phyloP scores from a whole-genome alignment of 176 grass and related monocot genomes.

The Neostapfia colusana region DNA sequence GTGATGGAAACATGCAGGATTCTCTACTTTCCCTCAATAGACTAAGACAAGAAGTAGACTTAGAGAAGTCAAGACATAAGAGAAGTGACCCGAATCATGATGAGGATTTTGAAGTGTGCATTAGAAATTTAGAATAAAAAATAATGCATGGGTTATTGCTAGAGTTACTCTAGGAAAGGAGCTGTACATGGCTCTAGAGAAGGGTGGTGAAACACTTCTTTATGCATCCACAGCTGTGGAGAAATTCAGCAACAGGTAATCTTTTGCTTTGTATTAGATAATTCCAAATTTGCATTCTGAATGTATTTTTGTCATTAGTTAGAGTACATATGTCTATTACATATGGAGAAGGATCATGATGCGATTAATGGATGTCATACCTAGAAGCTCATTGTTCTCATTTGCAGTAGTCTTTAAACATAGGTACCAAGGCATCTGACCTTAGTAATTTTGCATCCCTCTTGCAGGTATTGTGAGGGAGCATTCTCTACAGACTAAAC shows the following conservation, averaged over 20 bases:
- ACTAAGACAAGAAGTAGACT: conserved; percentile 81
- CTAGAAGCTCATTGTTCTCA: background rate
- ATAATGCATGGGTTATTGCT: conserved; percentile 91
- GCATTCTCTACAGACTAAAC: conserved; percentile 73
- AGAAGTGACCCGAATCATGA: conserved; percentile 59
- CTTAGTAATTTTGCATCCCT: conserved; percentile 17
- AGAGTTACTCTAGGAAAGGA: conserved; percentile 76
- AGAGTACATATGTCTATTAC: background rate
- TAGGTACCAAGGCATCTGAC: background rate
- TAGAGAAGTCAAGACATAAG: conserved; percentile 66
- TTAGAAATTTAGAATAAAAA: conserved; percentile 83
- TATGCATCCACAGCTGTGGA: conserved; percentile 86
- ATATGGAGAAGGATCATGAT: conserved; percentile 4
- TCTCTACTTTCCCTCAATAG: conserved; percentile 78
- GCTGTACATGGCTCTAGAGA: conserved; percentile 90
- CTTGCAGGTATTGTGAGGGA: conserved; percentile 79
- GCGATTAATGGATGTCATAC: background rate
- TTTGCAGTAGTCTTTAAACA: background rate
- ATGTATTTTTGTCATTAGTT: background rate
- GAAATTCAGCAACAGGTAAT: conserved; percentile 96
- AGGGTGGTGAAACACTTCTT: conserved; percentile 89
- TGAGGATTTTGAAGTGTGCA: conserved; percentile 79
- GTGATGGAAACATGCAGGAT: conserved; percentile 57
- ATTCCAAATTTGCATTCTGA: background rate
- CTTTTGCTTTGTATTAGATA: conserved; percentile 20